A percentile compares a stretch with the other conserved stretches of the same genome.
Evolutionary conservation across 768 basidiomycete species (phyloP).

Genomic region (Lentinula sp.): DNA sequence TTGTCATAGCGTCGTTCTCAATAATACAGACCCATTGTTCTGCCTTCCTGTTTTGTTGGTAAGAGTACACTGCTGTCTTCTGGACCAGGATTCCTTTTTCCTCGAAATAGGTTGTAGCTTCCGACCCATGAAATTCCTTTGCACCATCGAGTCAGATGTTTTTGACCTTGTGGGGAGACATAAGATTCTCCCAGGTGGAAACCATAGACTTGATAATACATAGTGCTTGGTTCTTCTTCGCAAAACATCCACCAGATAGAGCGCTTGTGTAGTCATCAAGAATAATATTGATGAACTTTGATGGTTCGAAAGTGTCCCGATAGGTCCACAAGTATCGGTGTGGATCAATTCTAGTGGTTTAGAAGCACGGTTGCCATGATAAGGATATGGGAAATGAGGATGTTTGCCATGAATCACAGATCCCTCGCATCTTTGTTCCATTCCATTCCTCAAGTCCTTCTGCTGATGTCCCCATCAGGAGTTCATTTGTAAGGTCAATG

Average conservation of each 20-base stretch:
- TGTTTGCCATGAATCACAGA: neutral
- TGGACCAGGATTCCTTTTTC: conserved; percentile 18
- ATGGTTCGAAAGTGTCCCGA: too few relatives aligned
- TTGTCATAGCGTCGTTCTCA: conserved; percentile 20
- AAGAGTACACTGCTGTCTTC: conserved; percentile 17
- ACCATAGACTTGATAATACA: too few relatives aligned
- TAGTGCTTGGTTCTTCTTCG: too few relatives aligned
- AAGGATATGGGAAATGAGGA: neutral
- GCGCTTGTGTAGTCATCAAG: too few relatives aligned
- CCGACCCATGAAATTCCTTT: neutral
- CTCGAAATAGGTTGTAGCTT: neutral
- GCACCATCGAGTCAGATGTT: neutral
- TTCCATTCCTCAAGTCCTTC: neutral
- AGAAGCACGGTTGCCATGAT: neutral
- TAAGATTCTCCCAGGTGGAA: too few relatives aligned
- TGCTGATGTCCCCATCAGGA: neutral
- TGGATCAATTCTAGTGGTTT: neutral
- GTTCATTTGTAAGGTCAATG: too few relatives aligned
- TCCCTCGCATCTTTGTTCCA: neutral
- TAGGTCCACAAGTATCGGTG: too few relatives aligned
- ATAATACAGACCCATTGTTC: conserved; percentile 32
- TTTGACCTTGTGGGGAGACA: too few relatives aligned
- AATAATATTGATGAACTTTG: too few relatives aligned
- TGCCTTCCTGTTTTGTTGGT: conserved; percentile 38
- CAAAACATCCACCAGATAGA: too few relatives aligned